A percentile compares a stretch with the other conserved stretches of the same genome.
These are phyloP conservation scores for Epichloe elymi DNA, from an alignment of 2,329 filamentous ascomycete genomes.

Conservation along the genomic window DNA sequence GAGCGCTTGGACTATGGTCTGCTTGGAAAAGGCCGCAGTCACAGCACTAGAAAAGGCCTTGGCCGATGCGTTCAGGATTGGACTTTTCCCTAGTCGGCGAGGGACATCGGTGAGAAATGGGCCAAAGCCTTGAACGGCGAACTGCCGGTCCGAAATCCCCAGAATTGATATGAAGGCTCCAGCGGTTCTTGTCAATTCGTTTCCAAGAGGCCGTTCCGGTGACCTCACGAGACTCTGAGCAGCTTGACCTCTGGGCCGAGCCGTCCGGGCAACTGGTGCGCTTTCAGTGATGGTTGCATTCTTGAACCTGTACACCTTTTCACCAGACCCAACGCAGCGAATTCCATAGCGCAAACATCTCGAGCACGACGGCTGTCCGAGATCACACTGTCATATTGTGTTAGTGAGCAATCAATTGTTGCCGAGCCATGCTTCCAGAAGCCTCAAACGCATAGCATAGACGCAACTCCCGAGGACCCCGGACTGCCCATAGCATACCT, in stretches of 20 bases:
- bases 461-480: not conserved
- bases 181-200: not conserved
- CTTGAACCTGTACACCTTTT: conserved; percentile 4
- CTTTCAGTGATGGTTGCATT: conserved; percentile 2
- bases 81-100: conserved; percentile 28
- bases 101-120: conserved; percentile 32
- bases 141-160: conserved; percentile 28
- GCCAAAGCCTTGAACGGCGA: conserved; percentile 34
- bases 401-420: not conserved
- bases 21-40: conserved; percentile 12
- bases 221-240: not conserved
- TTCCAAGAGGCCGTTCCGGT: conserved; percentile 1
- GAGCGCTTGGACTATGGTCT: conserved; percentile 12
- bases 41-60: conserved; percentile 17
- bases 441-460: not conserved
- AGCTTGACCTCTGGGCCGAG: not conserved
- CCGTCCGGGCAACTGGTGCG: not conserved
- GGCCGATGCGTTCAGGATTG: conserved; percentile 28
- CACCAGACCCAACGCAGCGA: conserved; percentile 4
- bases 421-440: not conserved
- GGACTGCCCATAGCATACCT: conserved; percentile 2
- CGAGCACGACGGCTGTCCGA: conserved; percentile 4
- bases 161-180: conserved; percentile 19
- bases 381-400: conserved; percentile 1
- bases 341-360: conserved; percentile 2